Base-by-base conservation (phyloP, 805 yeast genomes). In the Lipomyces anomalus region DNA sequence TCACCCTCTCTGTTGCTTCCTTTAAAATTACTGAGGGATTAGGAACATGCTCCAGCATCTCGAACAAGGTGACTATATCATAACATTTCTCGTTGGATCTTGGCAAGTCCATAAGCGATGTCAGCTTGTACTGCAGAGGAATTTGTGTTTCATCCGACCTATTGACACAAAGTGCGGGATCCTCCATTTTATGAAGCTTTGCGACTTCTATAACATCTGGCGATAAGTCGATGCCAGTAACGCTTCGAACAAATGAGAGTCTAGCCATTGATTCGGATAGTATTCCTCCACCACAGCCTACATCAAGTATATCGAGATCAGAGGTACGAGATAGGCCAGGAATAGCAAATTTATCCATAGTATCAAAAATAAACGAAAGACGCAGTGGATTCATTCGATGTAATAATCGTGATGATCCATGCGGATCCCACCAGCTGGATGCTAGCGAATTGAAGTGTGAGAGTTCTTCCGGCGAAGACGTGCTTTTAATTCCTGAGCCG, bases 241-340 rank as follows among this genome's bases (percentile, higher is more conserved):
- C 96, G 1, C 68, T 61, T 7, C 70, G 61, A 3, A 86, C 77
- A 47, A 75, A 74, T 9, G 62, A 55, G 56, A 84, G 66, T 54
- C 99, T 70, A 0, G 95, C 96, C 60, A 92, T 64, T 0, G 90
- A 80, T 61, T 92, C 99, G 4, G 89, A 70, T 17, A 92, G 67
- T 22, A 92, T 80, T 0, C 98, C 99, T n/a, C 98, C 99, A 17
- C 99, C 99, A 63, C 98, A 92, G 1, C 99, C 99, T 43, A 92
- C 79, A 61, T 92, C 99, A 45, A 92, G 67, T 1, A 80, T 88
- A 13, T 64, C 3, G 61, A 88, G 63, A 42, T 79, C 80, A 28
- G 75, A 57, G 51, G 78, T 76, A 67, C 81, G 87, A 0, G 95
- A 94, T 0, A 95, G 95, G 4, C 42, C 47, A 24, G 56, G 56